Conservation (phyloP, 371 early-diverging fungal genomes). For the Circinella umbellata region DNA sequence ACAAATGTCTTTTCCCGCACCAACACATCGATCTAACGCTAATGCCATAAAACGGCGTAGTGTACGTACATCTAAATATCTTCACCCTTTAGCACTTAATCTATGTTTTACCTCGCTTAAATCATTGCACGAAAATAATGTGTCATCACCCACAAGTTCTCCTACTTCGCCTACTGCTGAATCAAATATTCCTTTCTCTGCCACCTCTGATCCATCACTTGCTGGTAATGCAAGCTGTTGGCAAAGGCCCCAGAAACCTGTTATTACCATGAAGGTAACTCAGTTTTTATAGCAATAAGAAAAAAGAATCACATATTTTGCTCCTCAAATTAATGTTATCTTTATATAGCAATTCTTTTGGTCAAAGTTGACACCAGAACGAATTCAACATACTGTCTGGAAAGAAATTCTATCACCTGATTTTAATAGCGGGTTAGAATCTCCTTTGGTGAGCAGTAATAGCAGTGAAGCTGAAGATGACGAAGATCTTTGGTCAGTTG, state of each 20-base stretch:
- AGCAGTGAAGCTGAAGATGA: constrained; percentile 29
- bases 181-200: background rate
- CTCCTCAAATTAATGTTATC: constrained; percentile 20
- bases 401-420: constrained; percentile 50
- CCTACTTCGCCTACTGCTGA: constrained; percentile 22
- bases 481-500: constrained; percentile 18
- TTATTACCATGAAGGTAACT: constrained; percentile 29
- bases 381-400: constrained; percentile 63
- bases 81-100: constrained; percentile 52
- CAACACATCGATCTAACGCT: constrained; percentile 19
- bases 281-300: background rate
- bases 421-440: constrained; percentile 30
- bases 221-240: background rate
- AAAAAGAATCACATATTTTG: background rate
- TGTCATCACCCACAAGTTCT: constrained; percentile 18
- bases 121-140: constrained; percentile 43
- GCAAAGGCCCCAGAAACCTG: constrained; percentile 16
- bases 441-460: constrained; percentile 21
- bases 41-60: constrained; percentile 20
- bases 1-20: constrained; percentile 10
- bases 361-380: constrained; percentile 61
- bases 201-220: constrained; percentile 7
- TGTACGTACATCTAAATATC: constrained; percentile 35
- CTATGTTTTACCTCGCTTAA: constrained; percentile 43
- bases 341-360: constrained; percentile 56